Evolutionary conservation across 805 yeast species (phyloP).

Genomic region (Zygoascus tannicola): DNA sequence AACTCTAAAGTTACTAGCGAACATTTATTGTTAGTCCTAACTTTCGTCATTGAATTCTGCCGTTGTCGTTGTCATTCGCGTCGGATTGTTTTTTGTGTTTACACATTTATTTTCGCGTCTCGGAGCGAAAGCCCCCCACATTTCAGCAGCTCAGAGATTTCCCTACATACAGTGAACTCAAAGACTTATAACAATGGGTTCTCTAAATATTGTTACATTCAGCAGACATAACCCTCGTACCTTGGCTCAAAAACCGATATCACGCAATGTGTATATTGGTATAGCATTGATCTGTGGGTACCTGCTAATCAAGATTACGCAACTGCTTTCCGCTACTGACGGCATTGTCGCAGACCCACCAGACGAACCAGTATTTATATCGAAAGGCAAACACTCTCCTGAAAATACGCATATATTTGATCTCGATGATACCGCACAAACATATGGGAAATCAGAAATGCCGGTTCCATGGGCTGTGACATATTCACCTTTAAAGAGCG

Average conservation of each 20-base stretch:
- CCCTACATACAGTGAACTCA: too few species aligned
- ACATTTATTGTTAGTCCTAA: too few species aligned
- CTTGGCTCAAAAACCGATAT: background rate
- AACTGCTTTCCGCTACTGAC: background rate
- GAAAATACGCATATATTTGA: background rate
- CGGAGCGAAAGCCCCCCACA: too few species aligned
- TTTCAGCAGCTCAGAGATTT: too few species aligned
- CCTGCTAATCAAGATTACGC: background rate
- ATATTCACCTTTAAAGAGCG: conserved; percentile 15
- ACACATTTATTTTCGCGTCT: too few species aligned
- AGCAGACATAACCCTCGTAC: background rate
- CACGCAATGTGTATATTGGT: background rate
- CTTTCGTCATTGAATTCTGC: too few species aligned
- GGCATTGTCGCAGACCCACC: background rate
- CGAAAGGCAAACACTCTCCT: background rate
- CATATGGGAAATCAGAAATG: conserved; percentile 6
- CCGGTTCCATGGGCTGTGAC: conserved; percentile 19
- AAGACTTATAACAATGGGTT: too few species aligned
- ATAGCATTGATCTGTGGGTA: background rate
- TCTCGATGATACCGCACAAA: background rate
- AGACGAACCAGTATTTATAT: background rate
- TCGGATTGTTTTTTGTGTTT: too few species aligned
- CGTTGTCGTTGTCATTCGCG: too few species aligned
- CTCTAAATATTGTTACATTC: background rate
- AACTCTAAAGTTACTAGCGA: too few species aligned